These are phyloP conservation scores for Naganishia kalamii DNA, from an alignment of 768 basidiomycete genomes.

Conservation along the genomic window DNA sequence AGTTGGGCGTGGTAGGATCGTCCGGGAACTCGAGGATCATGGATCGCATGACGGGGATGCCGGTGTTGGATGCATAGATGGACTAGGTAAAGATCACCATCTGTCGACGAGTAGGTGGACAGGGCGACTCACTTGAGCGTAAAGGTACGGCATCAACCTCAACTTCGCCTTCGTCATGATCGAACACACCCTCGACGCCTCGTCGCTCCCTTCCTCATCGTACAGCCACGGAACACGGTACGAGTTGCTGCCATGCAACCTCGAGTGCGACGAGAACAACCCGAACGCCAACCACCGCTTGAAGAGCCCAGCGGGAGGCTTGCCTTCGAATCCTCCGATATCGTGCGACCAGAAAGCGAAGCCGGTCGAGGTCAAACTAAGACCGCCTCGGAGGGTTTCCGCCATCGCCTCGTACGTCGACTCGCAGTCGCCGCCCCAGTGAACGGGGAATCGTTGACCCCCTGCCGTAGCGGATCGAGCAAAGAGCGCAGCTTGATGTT, in stretches of 20 bases:
- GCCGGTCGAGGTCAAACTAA: conserved; percentile 63
- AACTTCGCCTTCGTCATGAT: conserved; percentile 60
- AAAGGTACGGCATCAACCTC: conserved; percentile 67
- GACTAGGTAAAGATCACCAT: conserved; percentile 28
- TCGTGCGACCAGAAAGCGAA: conserved; percentile 70
- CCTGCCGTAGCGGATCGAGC: conserved; percentile 64
- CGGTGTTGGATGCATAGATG: conserved; percentile 40
- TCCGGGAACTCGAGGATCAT: conserved; percentile 45
- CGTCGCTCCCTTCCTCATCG: conserved; percentile 51
- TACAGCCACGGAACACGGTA: conserved; percentile 70
- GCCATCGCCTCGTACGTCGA: conserved; percentile 74
- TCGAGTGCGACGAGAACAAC: conserved; percentile 62
- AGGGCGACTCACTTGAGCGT: conserved; percentile 34
- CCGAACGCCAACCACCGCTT: conserved; percentile 73
- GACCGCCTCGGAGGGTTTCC: conserved; percentile 60
- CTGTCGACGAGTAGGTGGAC: background rate
- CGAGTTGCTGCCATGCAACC: conserved; percentile 63
- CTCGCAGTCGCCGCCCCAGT: conserved; percentile 61
- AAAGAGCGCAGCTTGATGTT: conserved; percentile 63
- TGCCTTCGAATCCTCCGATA: conserved; percentile 71
- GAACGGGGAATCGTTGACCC: conserved; percentile 53
- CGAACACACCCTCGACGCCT: conserved; percentile 48
- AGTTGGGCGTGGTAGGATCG: conserved; percentile 37
- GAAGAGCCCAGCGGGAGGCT: conserved; percentile 63
- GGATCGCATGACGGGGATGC: conserved; percentile 43